phyloP scores from a whole-genome alignment of 2,329 filamentous ascomycete genomes.

The Clarireedia hainanense region DNA sequence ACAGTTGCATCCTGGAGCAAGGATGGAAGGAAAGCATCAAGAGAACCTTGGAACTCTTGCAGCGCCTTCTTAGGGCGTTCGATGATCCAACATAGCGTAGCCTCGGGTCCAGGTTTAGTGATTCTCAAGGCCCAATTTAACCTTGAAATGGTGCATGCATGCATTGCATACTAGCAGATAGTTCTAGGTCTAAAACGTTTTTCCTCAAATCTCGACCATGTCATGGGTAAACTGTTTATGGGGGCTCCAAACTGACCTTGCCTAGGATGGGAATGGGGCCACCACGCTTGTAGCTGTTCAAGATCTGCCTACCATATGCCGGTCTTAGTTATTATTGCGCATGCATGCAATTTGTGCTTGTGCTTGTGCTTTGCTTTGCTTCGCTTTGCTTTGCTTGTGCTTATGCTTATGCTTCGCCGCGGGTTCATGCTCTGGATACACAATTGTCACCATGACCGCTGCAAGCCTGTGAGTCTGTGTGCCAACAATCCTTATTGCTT shows the following conservation, averaged over 20 bases:
- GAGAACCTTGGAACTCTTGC: constrained; percentile 6
- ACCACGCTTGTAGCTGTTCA: background rate
- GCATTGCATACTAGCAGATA: background rate
- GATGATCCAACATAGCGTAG: constrained; percentile 1
- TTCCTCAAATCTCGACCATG: constrained; percentile 14
- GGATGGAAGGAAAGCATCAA: background rate
- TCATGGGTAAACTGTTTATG: background rate
- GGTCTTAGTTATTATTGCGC: constrained; percentile 4
- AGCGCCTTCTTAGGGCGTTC: constrained; percentile 8
- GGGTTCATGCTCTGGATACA: background rate
- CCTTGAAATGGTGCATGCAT: background rate
- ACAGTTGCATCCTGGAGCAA: no score
- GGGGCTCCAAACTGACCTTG: background rate
- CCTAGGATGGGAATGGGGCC: background rate
- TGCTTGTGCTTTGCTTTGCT: background rate
- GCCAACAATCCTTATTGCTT: background rate
- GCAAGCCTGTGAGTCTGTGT: background rate
- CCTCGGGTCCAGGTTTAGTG: background rate
- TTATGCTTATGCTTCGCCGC: background rate
- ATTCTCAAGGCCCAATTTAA: constrained; percentile 10
- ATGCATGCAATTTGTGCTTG: constrained; percentile 9
- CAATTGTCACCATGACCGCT: background rate
- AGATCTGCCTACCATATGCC: constrained; percentile 7
- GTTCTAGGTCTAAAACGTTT: constrained; percentile 23
- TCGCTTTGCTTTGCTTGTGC: background rate